Evolutionary conservation across 441 rosid species (phyloP), one percentile per base, ranked within the genome.

Genomic region (Melastoma candidum): DNA sequence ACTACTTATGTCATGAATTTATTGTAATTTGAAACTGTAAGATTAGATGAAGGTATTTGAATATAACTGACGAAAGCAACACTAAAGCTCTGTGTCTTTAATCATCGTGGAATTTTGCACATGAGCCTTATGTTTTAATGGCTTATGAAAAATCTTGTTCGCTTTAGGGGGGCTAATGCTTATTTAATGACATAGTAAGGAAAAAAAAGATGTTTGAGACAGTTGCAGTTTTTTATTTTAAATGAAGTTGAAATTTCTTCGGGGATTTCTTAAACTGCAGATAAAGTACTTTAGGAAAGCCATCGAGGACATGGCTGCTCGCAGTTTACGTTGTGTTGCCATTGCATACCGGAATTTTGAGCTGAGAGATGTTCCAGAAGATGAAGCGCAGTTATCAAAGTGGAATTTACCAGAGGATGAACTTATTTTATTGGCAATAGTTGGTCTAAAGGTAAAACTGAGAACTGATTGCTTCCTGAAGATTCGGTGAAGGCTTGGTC

Each of bases 251-350:
- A 22, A 39, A 47, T 47, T 39, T 29, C 48, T 11, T 51, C 14
- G 26, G 22, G 22, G 22, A 58, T 62, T n/a, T 51, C 41, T 63
- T 71, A 60, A 29, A 59, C 66, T 72, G 63, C 88, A 94, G 99
- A 51, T 69, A 69, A 46, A 14, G 11, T 68, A 49, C 62, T 85
- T 80, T 44, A 82, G 68, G 70, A 71, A 63, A 49, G 80, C 94
- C 51, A 87, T 89, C 57, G 77, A 85, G 67, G 88, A 76, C 61
- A 94, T 94, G 99, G 99, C 99, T 54, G 61, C 85, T 47, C 7
- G 78, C 50, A 89, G 97, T 77, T 79, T 94, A 72, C 96, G 99
- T 2, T 94, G 99, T 70, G 82, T 94, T 60, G 90, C 99, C 41
- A 69, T 94, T 75, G 96, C 97, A 10, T 89, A 80, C 64, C 75